Conservation (phyloP, 2,329 filamentous ascomycete species). For the Hyphodiscus sp. region DNA sequence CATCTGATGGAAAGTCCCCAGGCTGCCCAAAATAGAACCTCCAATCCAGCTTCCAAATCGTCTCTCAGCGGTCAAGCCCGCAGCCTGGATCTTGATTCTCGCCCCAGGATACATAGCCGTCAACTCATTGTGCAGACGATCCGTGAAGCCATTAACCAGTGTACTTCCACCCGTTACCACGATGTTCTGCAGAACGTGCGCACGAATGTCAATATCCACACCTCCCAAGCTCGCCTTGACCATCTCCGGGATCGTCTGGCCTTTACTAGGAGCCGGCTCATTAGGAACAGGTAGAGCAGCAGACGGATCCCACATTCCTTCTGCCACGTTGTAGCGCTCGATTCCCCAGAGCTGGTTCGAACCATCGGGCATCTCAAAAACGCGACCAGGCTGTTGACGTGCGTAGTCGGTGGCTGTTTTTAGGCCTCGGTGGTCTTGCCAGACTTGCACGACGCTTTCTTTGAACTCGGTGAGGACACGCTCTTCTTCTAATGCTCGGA, state of each 20-base stretch:
- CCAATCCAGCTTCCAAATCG: slow-evolving; percentile 95
- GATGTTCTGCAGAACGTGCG: slow-evolving; percentile 78
- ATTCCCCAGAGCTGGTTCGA: slow-evolving; percentile 92
- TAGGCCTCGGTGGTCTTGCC: slow-evolving; percentile 72
- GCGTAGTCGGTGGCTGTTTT: slow-evolving; percentile 67
- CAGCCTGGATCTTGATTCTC: slow-evolving; percentile 81
- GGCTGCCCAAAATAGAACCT: slow-evolving; percentile 86
- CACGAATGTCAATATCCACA: slow-evolving; percentile 84
- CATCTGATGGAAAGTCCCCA: slow-evolving; percentile 99
- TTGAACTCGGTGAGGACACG: slow-evolving; percentile 94
- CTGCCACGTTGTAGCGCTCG: slow-evolving; percentile 78
- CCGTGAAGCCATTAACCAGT: slow-evolving; percentile 84
- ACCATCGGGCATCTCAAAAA: slow-evolving; percentile 96
- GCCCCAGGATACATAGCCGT: slow-evolving; percentile 75
- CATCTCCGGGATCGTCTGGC: slow-evolving; percentile 77
- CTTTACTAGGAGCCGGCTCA: slow-evolving; percentile 48
- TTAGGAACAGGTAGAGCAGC: slow-evolving; percentile 53
- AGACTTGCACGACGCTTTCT: slow-evolving; percentile 92
- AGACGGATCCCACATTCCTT: slow-evolving; percentile 85
- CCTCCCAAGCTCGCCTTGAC: slow-evolving; percentile 70
- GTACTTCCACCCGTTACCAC: slow-evolving; percentile 87
- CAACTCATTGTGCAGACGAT: slow-evolving; percentile 81
- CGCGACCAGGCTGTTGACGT: slow-evolving; percentile 66
- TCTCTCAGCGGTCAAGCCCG: slow-evolving; percentile 78
- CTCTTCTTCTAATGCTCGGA: slow-evolving; percentile 81